Evolutionary conservation across 495 filamentous ascomycete species (phyloP).

Genomic region (Saxophila tyrrhenica): DNA sequence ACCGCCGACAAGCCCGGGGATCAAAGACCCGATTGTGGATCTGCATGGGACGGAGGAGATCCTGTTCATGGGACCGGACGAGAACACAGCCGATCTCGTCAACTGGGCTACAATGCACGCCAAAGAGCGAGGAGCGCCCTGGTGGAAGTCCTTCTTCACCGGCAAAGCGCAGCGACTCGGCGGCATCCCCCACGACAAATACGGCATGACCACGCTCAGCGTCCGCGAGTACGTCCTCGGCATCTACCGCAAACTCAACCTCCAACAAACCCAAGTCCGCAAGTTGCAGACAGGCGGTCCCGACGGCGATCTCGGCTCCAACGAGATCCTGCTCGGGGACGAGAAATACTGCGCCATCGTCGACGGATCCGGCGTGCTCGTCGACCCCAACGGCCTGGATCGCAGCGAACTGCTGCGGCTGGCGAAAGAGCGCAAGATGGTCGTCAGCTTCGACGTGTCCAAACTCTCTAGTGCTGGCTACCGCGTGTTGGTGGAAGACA

Average conservation of each 20-base stretch:
- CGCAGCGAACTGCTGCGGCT: conserved; percentile 71
- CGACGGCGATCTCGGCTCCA: conserved; percentile 92
- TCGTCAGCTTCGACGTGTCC: conserved; percentile 70
- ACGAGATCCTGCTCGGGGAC: conserved; percentile 90
- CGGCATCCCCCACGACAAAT: conserved; percentile 89
- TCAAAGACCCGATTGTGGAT: conserved; percentile 97
- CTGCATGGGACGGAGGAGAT: conserved; percentile 90
- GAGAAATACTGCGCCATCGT: conserved; percentile 91
- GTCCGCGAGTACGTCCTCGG: conserved; percentile 91
- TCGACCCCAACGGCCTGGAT: conserved; percentile 82
- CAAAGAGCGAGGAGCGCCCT: conserved; percentile 72
- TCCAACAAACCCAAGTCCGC: conserved; percentile 68
- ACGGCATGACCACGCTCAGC: conserved; percentile 96
- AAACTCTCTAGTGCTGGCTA: conserved; percentile 85
- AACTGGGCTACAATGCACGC: conserved; percentile 98
- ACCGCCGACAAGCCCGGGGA: conserved; percentile 79
- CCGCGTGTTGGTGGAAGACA: conserved; percentile 86
- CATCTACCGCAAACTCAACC: conserved; percentile 88
- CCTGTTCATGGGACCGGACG: conserved; percentile 94
- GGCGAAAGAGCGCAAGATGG: conserved; percentile 80
- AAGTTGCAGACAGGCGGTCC: conserved; percentile 98
- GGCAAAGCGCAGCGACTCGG: conserved; percentile 93
- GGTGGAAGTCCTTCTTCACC: conserved; percentile 99
- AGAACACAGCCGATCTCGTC: conserved; percentile 95
- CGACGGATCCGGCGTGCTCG: conserved; percentile 88